Base-by-base conservation (phyloP, 2,329 filamentous ascomycete species). In the Epichloe baconii region DNA sequence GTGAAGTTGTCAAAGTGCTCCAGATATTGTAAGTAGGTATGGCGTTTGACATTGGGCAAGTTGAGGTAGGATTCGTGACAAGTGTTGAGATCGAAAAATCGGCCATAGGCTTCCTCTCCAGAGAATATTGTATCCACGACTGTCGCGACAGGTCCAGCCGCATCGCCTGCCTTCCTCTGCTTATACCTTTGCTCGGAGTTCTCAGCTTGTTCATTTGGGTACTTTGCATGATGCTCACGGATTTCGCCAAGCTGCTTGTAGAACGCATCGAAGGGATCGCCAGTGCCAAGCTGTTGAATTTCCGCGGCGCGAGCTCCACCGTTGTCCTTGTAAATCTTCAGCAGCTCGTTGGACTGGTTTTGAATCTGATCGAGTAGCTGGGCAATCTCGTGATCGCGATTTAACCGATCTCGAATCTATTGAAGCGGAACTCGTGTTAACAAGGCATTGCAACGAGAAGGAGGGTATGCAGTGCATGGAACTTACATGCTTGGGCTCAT, bases 121-220 rank as follows among this genome's bases (percentile, higher is more conserved):
- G 89, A 95, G 68, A 98, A 98, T 73, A 97, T 85, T 52, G 81
- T 82, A 63, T 97, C 91, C 46, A 96, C 83, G 49, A 90, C 80
- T 43, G 79, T 80, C 4, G 78, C 75, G 51, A 79, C 67, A 1
- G 76, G 71, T 45, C 85, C 80, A 47, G 81, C 79, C 56, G 85
- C 83, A 43, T 82, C 81, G 12, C 76, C 77, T 42, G 76, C 72
- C 52, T 77, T 79, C 62, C 82, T 77, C 44, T 70, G 77, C 66
- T 89, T 88, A 73, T 98, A 98, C 37, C 90, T 86, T 58, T 85
- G 81, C 70, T 98, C 94, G 14, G 95, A 81, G 61, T 97, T 96
- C 68, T 98, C 93, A 46, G 95, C 87, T 34, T 87, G 88, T 65
- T 96, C 88, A 68, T 95, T 94, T 1, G 91, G 91, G 62, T 98